Base-by-base conservation (phyloP, 2,329 filamentous ascomycete genomes). In the Colletotrichum cereale region DNA sequence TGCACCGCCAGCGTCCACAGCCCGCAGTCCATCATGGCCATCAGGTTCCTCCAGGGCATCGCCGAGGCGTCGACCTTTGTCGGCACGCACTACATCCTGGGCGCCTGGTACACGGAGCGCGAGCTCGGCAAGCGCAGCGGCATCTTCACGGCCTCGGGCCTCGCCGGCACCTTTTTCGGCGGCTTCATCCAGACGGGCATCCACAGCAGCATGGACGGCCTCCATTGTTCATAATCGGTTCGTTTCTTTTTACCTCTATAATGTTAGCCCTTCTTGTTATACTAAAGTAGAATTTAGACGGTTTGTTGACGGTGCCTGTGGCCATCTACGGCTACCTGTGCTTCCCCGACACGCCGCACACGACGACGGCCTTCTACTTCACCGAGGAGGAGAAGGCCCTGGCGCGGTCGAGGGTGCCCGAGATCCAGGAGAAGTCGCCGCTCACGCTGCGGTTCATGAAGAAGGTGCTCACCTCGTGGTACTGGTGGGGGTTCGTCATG, bases 401-500 rank as follows among this genome's bases (percentile, higher is more conserved):
- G 65, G 87, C 85, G 40, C 68, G 81, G 0, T 77, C 81, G 0
- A 83, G 86, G 1, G 82, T 87, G 0, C 82, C 83, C 0, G 69
- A 74, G 0, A 72, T 80, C 2, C 76, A 80, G 11, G 79, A 85
- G 67, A 79, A 80, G 1, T 82, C 86, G 2, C 86, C 86, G 0
- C 77, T 89, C 16, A 85, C 81, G 34, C 77, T 84, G 66, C 71
- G 75, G 1, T 91, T 92, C 74, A 74, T 86, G 31, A 88, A 85
- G 73, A 85, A 84, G 55, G 86, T 91, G 21, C 83, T 92, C 12
- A 81, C 82, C 0, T 90, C 88, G 0, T 90, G 87, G 86, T 87
- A 90, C 75, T 91, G 88, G 85, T 92, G 89, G 83, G 90, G 89
- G 1, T 92, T 93, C 74, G 86, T 89, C 2, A 76, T 88, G 5